Evolutionary conservation across 768 basidiomycete genomes (phyloP).

Genomic region (Boletus reticulatus): DNA sequence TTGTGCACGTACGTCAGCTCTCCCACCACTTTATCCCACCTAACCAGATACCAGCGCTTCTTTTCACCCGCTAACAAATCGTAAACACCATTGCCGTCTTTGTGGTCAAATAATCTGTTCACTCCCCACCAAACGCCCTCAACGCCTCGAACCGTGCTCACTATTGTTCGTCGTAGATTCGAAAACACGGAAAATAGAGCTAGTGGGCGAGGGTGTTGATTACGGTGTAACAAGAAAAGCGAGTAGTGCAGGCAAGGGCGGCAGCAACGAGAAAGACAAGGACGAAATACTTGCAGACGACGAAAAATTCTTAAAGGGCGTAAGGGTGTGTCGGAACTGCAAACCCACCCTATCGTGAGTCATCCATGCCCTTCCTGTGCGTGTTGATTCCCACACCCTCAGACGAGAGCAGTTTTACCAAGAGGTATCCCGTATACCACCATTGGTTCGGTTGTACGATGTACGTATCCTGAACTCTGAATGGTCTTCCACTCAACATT

Average conservation of each 20-base stretch:
- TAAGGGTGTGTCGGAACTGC: conserved; percentile 85
- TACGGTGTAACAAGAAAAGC: conserved; percentile 69
- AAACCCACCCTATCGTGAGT: conserved; percentile 76
- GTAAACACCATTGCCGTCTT: conserved; percentile 94
- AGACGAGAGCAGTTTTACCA: conserved; percentile 81
- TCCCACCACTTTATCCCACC: neutral
- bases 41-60: conserved; percentile 45
- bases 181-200: conserved; percentile 72
- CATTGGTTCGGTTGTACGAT: conserved; percentile 70
- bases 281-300: conserved; percentile 51
- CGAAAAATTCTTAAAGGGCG: conserved; percentile 84
- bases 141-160: conserved; percentile 69
- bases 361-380: conserved; percentile 4
- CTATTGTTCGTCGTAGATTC: conserved; percentile 84
- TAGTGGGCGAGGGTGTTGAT: conserved; percentile 81
- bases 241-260: conserved; percentile 7
- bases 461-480: conserved; percentile 34
- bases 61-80: conserved; percentile 87
- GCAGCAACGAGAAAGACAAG: conserved; percentile 35
- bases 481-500: neutral
- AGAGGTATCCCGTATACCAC: conserved; percentile 55
- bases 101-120: conserved; percentile 93
- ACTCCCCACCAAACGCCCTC: conserved; percentile 71
- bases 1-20: conserved; percentile 66
- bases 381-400: neutral